A percentile compares a stretch with the other conserved stretches of the same genome.
These are phyloP conservation scores for Thermothelomyces thermophilus DNA, from an alignment of 2,329 filamentous ascomycete genomes.

Conservation along the genomic window DNA sequence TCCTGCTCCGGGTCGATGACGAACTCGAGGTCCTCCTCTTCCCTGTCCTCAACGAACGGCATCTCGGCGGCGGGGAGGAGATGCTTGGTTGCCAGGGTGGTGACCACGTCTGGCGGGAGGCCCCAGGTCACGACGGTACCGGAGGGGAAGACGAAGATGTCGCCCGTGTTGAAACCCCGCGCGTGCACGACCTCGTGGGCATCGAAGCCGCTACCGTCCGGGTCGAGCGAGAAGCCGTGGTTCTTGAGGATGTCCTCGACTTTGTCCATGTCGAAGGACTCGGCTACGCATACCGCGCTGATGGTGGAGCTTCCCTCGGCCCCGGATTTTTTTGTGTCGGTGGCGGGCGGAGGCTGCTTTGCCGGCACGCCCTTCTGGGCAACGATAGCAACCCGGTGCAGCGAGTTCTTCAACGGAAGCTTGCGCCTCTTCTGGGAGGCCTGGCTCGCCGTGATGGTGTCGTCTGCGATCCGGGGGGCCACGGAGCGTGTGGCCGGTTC, in stretches of 20 bases:
- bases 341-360: conserved; percentile 23
- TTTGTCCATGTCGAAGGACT: conserved; percentile 57
- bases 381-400: conserved; percentile 79
- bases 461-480: not conserved
- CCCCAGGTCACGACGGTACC: conserved; percentile 93
- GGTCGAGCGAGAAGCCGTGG: conserved; percentile 56
- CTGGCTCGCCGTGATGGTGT: conserved; percentile 12
- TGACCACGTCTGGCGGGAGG: conserved; percentile 67
- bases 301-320: conserved; percentile 40
- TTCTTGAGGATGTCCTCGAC: conserved; percentile 51
- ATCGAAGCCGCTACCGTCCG: conserved; percentile 55
- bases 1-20: conserved; percentile 66
- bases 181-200: conserved; percentile 58
- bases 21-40: conserved; percentile 88
- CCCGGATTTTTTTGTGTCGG: conserved; percentile 19
- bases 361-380: conserved; percentile 58
- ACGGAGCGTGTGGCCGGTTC: conserved; percentile 1
- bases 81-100: conserved; percentile 61
- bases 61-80: conserved; percentile 70
- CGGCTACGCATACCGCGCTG: conserved; percentile 55
- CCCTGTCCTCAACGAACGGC: conserved; percentile 62
- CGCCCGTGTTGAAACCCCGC: conserved; percentile 58
- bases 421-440: conserved; percentile 38
- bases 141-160: conserved; percentile 93
- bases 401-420: conserved; percentile 57